phyloP scores from a whole-genome alignment of 2,329 filamentous ascomycete genomes.

The Colletotrichum trifolii region DNA sequence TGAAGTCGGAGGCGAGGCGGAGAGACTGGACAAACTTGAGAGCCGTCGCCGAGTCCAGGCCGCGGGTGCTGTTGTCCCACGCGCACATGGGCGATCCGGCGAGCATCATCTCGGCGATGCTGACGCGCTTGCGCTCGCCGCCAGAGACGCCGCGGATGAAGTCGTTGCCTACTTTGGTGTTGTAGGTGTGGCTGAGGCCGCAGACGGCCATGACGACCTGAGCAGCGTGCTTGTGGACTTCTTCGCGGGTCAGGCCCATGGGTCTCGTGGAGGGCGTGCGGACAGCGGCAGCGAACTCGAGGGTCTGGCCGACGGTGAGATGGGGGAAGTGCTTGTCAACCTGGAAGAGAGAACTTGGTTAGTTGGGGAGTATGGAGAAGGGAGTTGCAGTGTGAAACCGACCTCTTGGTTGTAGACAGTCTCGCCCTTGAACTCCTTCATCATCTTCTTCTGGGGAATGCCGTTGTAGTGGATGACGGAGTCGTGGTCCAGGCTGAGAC shows the following conservation, averaged over 20 bases:
- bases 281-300: conserved; percentile 77
- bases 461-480: conserved; percentile 73
- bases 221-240: conserved; percentile 71
- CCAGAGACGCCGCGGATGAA: conserved; percentile 78
- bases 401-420: conserved; percentile 81
- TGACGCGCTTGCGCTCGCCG: conserved; percentile 82
- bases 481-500: conserved; percentile 61
- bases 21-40: conserved; percentile 78
- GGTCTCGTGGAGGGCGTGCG: conserved; percentile 74
- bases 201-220: conserved; percentile 77
- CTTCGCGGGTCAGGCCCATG: conserved; percentile 68
- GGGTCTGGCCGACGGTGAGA: conserved; percentile 79
- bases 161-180: conserved; percentile 81
- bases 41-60: conserved; percentile 79
- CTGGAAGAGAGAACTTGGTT: conserved; percentile 42
- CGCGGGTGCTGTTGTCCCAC: conserved; percentile 81
- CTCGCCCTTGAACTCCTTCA: conserved; percentile 71
- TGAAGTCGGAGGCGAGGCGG: conserved; percentile 72
- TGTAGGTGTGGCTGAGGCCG: conserved; percentile 76
- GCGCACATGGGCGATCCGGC: conserved; percentile 65
- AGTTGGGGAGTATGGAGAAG: not conserved
- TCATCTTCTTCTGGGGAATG: conserved; percentile 63
- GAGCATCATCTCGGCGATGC: conserved; percentile 81
- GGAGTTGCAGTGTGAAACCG: not conserved
- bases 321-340: conserved; percentile 80